Percentiles rank a stretch among this genome's conserved stretches.
These are phyloP conservation scores for Aspergillus sp. DNA, from an alignment of 2,329 filamentous ascomycete genomes.

Conservation along the genomic window DNA sequence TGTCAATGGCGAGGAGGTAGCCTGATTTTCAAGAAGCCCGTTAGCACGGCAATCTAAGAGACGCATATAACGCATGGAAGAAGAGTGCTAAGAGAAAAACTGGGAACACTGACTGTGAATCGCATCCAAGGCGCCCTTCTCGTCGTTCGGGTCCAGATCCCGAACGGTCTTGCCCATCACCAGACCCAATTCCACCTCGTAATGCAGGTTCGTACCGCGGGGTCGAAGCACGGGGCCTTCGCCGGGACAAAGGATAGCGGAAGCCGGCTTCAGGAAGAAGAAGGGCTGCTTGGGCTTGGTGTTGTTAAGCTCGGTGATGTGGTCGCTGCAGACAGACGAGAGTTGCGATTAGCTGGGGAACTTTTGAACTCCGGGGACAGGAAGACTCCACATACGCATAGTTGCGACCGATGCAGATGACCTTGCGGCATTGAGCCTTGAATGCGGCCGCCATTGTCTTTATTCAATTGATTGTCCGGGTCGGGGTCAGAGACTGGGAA, in stretches of 20 bases:
- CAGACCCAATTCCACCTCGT: slow-evolving; percentile 90
- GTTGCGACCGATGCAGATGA: slow-evolving; percentile 93
- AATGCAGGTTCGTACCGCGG: slow-evolving; percentile 81
- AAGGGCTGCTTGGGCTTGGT: slow-evolving; percentile 89
- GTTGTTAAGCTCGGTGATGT: slow-evolving; percentile 89
- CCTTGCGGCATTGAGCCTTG: slow-evolving; percentile 62
- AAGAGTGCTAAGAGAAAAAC: too few relatives aligned
- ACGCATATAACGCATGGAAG: neutral
- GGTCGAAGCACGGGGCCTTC: slow-evolving; percentile 80
- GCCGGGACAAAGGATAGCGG: slow-evolving; percentile 76
- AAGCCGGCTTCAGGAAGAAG: slow-evolving; percentile 96
- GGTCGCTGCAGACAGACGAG: slow-evolving; percentile 62
- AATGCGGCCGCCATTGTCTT: slow-evolving; percentile 42
- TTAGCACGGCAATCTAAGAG: neutral
- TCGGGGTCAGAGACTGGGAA: neutral
- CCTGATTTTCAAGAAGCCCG: slow-evolving; percentile 46
- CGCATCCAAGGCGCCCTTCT: slow-evolving; percentile 72
- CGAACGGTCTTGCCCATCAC: slow-evolving; percentile 79
- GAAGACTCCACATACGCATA: slow-evolving; percentile 69
- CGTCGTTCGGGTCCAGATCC: slow-evolving; percentile 73
- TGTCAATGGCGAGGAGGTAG: slow-evolving; percentile 91
- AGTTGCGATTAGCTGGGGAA: neutral
- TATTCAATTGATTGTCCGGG: neutral
- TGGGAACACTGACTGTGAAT: slow-evolving; percentile 63
- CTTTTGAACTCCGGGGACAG: neutral